A percentile compares a stretch with the other conserved stretches of the same genome.
phyloP scores from a whole-genome alignment of 345 rosid species.

The Brassica incana region DNA sequence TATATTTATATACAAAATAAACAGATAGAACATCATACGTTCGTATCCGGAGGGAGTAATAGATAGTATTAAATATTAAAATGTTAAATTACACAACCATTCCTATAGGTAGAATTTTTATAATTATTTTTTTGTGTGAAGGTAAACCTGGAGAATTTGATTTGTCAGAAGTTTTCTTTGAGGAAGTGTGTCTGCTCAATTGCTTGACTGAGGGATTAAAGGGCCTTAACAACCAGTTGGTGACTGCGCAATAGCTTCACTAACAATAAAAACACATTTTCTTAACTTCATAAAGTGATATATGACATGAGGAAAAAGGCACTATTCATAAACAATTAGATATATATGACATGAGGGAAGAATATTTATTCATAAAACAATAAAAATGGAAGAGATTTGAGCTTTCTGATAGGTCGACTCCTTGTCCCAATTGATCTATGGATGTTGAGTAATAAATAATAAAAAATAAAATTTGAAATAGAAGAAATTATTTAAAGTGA shows the following conservation, averaged over 20 bases:
- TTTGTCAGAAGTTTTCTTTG: constrained; percentile 29
- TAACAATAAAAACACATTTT: constrained; percentile 2
- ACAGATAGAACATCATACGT: too few relatives aligned
- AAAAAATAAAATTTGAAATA: background rate
- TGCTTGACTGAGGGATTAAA: constrained; percentile 60
- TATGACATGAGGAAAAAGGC: constrained; percentile 6
- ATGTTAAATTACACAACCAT: background rate
- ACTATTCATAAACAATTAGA: background rate
- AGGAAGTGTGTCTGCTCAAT: constrained; percentile 40
- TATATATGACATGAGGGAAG: background rate
- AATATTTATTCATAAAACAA: background rate
- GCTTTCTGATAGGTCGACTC: constrained; percentile 25
- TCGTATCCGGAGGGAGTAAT: background rate
- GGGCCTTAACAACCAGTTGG: constrained; percentile 73
- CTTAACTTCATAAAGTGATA: background rate
- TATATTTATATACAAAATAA: too few relatives aligned
- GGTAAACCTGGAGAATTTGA: constrained; percentile 11
- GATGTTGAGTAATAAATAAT: constrained; percentile 39
- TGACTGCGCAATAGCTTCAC: constrained; percentile 35
- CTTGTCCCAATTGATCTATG: constrained; percentile 31
- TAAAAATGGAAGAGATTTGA: background rate
- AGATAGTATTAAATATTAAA: constrained; percentile 7
- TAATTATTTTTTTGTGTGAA: background rate
- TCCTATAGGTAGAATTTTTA: background rate
- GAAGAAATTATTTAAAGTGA: constrained; percentile 25